phyloP scores from a whole-genome alignment of 2,329 filamentous ascomycete species.

The Orbilia brochopaga region DNA sequence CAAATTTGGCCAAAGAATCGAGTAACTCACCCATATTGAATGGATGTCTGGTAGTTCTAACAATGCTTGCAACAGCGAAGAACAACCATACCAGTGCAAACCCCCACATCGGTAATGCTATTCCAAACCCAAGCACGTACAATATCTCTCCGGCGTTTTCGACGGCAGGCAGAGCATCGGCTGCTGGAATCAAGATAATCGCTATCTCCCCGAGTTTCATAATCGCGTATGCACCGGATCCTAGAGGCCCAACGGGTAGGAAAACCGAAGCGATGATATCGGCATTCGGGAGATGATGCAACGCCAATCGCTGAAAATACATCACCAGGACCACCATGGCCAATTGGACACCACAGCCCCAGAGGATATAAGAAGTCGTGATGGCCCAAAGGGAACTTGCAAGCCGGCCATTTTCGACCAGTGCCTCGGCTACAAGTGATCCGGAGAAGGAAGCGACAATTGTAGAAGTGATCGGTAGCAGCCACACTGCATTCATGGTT shows the following conservation, averaged over 20 bases:
- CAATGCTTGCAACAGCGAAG: slow-evolving; percentile 63
- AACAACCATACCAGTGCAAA: slow-evolving; percentile 65
- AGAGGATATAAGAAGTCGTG: slow-evolving; percentile 70
- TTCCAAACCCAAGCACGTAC: slow-evolving; percentile 66
- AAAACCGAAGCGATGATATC: slow-evolving; percentile 73
- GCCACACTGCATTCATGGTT: slow-evolving; percentile 69
- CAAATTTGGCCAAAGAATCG: too few species aligned
- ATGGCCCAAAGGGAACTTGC: slow-evolving; percentile 66
- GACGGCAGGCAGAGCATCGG: slow-evolving; percentile 58
- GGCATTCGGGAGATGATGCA: slow-evolving; percentile 70
- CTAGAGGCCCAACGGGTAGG: slow-evolving; percentile 70
- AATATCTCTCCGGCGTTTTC: slow-evolving; percentile 62
- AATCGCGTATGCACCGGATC: slow-evolving; percentile 68
- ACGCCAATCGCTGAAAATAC: slow-evolving; percentile 69
- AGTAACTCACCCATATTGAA: slow-evolving; percentile 71
- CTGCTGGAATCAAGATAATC: slow-evolving; percentile 30
- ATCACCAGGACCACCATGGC: slow-evolving; percentile 63
- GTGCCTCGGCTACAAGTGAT: slow-evolving; percentile 67
- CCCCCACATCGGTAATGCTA: slow-evolving; percentile 65
- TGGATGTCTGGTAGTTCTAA: slow-evolving; percentile 60
- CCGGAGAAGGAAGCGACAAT: slow-evolving; percentile 71
- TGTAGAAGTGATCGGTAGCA: slow-evolving; percentile 71
- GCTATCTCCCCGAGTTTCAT: slow-evolving; percentile 62
- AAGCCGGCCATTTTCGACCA: slow-evolving; percentile 62
- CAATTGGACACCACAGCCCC: slow-evolving; percentile 69